Evolutionary conservation across 2,329 filamentous ascomycete species (phyloP).

Genomic region (Verticillium dahliae): DNA sequence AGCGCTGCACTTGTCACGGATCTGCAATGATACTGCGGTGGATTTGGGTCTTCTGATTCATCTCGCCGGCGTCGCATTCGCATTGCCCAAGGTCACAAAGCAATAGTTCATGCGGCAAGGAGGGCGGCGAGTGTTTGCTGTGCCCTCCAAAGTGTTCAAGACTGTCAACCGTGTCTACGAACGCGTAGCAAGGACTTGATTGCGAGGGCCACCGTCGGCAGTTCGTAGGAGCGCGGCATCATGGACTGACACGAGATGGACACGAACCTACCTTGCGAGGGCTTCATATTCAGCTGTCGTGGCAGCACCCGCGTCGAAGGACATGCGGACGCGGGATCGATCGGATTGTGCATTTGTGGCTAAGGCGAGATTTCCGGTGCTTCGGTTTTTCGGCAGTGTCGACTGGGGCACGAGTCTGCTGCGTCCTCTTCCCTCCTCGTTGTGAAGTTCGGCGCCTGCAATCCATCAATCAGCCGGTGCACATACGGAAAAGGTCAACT

Average conservation of each 20-base stretch:
- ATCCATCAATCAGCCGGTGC: slow-evolving; percentile 14
- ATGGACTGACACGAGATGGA: neutral
- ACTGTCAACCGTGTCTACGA: too few relatives aligned
- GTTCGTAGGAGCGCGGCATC: neutral
- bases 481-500: slow-evolving; percentile 4
- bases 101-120: neutral
- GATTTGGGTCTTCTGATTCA: neutral
- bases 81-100: too few relatives aligned
- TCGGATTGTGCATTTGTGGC: slow-evolving; percentile 39
- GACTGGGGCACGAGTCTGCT: slow-evolving; percentile 39
- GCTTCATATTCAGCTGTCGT: slow-evolving; percentile 57
- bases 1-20: slow-evolving; percentile 9
- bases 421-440: slow-evolving; percentile 34
- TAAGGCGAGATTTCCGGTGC: slow-evolving; percentile 54
- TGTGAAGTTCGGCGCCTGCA: slow-evolving; percentile 32
- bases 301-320: slow-evolving; percentile 64
- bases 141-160: too few relatives aligned
- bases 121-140: too few relatives aligned
- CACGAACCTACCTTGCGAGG: slow-evolving; percentile 58
- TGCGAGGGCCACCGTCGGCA: neutral
- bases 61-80: too few relatives aligned
- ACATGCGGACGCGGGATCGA: slow-evolving; percentile 62
- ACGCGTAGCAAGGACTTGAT: neutral
- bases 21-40: neutral
- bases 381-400: slow-evolving; percentile 57